These are phyloP conservation scores for Tricharina praecox DNA, from an alignment of 495 filamentous ascomycete genomes.

Conservation along the genomic window DNA sequence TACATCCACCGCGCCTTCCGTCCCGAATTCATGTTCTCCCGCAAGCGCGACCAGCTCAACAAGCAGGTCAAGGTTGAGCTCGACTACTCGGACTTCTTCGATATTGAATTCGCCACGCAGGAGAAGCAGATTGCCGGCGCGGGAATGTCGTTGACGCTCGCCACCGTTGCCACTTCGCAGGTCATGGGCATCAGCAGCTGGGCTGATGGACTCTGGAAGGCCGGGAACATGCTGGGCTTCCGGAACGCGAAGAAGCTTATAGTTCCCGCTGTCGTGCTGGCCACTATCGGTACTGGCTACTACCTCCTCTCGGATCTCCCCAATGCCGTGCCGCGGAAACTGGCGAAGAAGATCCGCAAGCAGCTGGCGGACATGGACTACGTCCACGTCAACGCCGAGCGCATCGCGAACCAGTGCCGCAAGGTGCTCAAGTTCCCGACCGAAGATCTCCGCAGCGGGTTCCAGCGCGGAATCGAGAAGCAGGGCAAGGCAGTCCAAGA, in stretches of 20 bases:
- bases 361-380: conserved; percentile 74
- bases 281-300: conserved; percentile 57
- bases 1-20: conserved; percentile 73
- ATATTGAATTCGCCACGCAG: conserved; percentile 81
- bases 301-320: conserved; percentile 79
- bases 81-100: conserved; percentile 85
- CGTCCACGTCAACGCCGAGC: conserved; percentile 67
- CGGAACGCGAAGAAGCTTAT: conserved; percentile 68
- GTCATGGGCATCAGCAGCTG: conserved; percentile 70
- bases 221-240: conserved; percentile 61
- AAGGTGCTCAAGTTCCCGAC: conserved; percentile 75
- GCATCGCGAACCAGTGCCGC: conserved; percentile 67
- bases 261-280: conserved; percentile 57
- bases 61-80: conserved; percentile 72
- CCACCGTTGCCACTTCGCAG: conserved; percentile 66
- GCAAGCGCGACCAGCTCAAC: conserved; percentile 59
- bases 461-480: conserved; percentile 69
- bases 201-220: conserved; percentile 72
- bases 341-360: conserved; percentile 65
- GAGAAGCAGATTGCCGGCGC: conserved; percentile 77
- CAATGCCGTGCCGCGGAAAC: conserved; percentile 66
- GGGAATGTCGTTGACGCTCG: conserved; percentile 81
- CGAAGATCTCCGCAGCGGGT: conserved; percentile 56
- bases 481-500: conserved; percentile 61
- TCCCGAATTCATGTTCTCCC: conserved; percentile 79